A percentile compares a stretch with the other conserved stretches of the same genome.
These are phyloP conservation scores for Exophiala sideris DNA, from an alignment of 2,329 filamentous ascomycete species.

Conservation along the genomic window DNA sequence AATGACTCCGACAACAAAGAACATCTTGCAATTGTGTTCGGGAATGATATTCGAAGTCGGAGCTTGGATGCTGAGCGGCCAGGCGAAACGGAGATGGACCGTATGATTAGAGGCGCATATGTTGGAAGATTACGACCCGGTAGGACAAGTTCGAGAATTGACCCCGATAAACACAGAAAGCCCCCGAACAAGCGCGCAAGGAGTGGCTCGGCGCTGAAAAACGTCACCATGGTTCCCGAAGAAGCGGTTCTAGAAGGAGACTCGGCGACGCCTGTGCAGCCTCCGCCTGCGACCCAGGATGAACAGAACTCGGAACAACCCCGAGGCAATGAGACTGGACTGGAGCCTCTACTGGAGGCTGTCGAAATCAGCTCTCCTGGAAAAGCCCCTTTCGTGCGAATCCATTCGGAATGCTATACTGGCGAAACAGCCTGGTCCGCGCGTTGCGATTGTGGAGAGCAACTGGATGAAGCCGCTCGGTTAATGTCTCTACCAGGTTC, in stretches of 20 bases:
- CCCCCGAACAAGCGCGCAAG: constrained; percentile 5
- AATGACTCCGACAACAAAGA: constrained; percentile 95
- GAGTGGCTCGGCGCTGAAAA: constrained; percentile 30
- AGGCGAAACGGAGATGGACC: constrained; percentile 52
- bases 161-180: constrained; percentile 31
- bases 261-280: constrained; percentile 1
- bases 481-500: constrained; percentile 72
- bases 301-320: constrained; percentile 12
- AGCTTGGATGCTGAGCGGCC: constrained; percentile 50
- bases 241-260: constrained; percentile 13
- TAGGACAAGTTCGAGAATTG: constrained; percentile 68
- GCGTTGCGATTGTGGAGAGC: constrained; percentile 95
- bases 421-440: constrained; percentile 98
- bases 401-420: constrained; percentile 98
- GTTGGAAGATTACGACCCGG: constrained; percentile 83
- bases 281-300: constrained; percentile 6
- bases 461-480: constrained; percentile 91
- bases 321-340: constrained; percentile 3
- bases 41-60: constrained; percentile 72
- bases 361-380: neutral
- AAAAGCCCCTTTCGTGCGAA: constrained; percentile 73
- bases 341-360: constrained; percentile 11
- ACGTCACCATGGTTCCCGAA: constrained; percentile 23
- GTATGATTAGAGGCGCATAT: constrained; percentile 94
- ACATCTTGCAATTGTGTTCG: constrained; percentile 95